phyloP scores from a whole-genome alignment of 805 yeast species.

The Wickerhamomyces alni region DNA sequence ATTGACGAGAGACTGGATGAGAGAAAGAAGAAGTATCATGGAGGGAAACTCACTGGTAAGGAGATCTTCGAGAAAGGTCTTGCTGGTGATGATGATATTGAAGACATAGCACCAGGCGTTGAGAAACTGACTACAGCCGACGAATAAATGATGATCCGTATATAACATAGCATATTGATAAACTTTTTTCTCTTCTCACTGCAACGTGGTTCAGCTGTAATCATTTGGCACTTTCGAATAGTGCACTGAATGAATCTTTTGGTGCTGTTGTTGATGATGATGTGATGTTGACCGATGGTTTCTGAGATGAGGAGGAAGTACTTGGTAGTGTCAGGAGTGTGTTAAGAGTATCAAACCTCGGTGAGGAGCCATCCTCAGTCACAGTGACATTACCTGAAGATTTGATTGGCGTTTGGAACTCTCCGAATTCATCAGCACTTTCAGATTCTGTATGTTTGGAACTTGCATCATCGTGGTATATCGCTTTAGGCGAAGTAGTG shows the following conservation, averaged over 20 bases:
- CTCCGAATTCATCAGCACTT: conserved; percentile 32
- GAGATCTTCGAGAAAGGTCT: conserved; percentile 89
- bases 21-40: conserved; percentile 52
- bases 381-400: background rate
- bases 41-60: conserved; percentile 77
- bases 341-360: background rate
- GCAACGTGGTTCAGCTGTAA: conserved; percentile 12
- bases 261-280: conserved; percentile 12
- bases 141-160: conserved; percentile 6
- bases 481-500: conserved; percentile 1
- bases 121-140: conserved; percentile 2
- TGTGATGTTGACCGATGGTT: conserved; percentile 16
- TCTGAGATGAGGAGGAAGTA: background rate
- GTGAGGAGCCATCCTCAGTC: background rate
- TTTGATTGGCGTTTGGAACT: conserved; percentile 21
- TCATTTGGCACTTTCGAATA: conserved; percentile 26
- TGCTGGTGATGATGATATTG: conserved; percentile 55
- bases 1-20: conserved; percentile 51
- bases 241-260: conserved; percentile 24
- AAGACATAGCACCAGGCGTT: conserved; percentile 30
- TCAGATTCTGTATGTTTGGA: background rate
- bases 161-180: background rate
- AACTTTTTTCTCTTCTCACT: too few relatives aligned
- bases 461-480: conserved; percentile 1
- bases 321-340: too few relatives aligned